These are phyloP conservation scores for Penicillium sp. DNA, from an alignment of 2,329 filamentous ascomycete species.

Conservation along the genomic window DNA sequence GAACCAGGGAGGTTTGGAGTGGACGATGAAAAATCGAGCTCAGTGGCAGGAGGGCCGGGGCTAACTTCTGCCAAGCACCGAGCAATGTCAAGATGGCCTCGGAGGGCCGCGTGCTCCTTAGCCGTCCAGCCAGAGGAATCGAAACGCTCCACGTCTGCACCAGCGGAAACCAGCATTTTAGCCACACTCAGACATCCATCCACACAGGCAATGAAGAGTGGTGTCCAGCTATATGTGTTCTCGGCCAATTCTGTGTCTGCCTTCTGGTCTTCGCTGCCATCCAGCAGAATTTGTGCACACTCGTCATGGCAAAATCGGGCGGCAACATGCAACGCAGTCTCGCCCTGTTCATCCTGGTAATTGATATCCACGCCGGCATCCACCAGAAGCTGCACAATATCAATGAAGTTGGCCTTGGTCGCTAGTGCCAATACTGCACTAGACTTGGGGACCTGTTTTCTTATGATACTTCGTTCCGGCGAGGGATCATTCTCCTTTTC, in stretches of 20 bases:
- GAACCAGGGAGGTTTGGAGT: constrained; percentile 34
- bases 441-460: constrained; percentile 74
- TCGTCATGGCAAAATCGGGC: constrained; percentile 82
- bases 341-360: constrained; percentile 84
- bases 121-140: constrained; percentile 94
- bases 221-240: constrained; percentile 87
- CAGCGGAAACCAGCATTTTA: constrained; percentile 73
- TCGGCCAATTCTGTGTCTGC: constrained; percentile 76
- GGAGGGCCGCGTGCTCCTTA: constrained; percentile 85
- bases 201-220: constrained; percentile 88
- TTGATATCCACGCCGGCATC: constrained; percentile 91
- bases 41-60: constrained; percentile 42
- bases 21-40: constrained; percentile 27
- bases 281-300: constrained; percentile 74
- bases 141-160: constrained; percentile 69
- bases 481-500: constrained; percentile 72
- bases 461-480: constrained; percentile 62
- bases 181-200: constrained; percentile 78
- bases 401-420: constrained; percentile 79
- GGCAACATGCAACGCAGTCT: constrained; percentile 88
- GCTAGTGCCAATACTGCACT: constrained; percentile 86
- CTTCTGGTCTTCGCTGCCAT: constrained; percentile 68
- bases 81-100: constrained; percentile 84
- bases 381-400: constrained; percentile 83
- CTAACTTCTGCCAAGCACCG: constrained; percentile 62